A percentile compares a stretch with the other conserved stretches of the same genome.
Conservation (phyloP, 495 filamentous ascomycete species). For the Coniosporium apollinis region DNA sequence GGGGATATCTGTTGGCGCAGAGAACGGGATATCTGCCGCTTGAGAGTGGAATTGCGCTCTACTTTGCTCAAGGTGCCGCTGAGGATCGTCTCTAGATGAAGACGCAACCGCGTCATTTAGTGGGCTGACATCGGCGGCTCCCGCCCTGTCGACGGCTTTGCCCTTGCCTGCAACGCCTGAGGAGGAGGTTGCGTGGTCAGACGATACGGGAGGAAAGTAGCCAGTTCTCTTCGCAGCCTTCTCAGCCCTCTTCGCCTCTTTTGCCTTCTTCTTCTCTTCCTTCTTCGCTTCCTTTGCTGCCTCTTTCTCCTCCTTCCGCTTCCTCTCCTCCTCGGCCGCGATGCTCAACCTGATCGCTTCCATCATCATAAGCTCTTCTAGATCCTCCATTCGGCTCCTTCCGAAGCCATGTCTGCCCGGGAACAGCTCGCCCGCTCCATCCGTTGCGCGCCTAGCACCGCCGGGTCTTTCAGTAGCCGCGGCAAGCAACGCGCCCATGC, state of each 20-base stretch:
- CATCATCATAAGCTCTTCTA: constrained; percentile 98
- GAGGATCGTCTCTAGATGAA: constrained; percentile 15
- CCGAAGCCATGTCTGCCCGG: constrained; percentile 41
- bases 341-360: constrained; percentile 83
- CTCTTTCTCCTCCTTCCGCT: constrained; percentile 66
- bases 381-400: constrained; percentile 57
- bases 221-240: constrained; percentile 52
- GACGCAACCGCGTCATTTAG: neutral
- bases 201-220: constrained; percentile 1
- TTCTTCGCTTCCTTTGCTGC: constrained; percentile 64
- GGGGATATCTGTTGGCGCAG: constrained; percentile 17
- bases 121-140: neutral
- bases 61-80: constrained; percentile 19
- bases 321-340: constrained; percentile 78
- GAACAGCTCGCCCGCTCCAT: constrained; percentile 20
- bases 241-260: constrained; percentile 54
- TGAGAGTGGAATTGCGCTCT: constrained; percentile 20
- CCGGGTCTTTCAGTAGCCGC: constrained; percentile 9
- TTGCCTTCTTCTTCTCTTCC: constrained; percentile 58
- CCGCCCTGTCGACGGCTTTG: constrained; percentile 55
- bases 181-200: neutral
- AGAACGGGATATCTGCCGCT: constrained; percentile 16
- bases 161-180: constrained; percentile 45
- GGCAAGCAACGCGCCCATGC: constrained; percentile 11
- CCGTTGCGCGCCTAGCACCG: neutral